phyloP scores from a whole-genome alignment of 108 stramenopile species.

The Conticribra weissflogii region DNA sequence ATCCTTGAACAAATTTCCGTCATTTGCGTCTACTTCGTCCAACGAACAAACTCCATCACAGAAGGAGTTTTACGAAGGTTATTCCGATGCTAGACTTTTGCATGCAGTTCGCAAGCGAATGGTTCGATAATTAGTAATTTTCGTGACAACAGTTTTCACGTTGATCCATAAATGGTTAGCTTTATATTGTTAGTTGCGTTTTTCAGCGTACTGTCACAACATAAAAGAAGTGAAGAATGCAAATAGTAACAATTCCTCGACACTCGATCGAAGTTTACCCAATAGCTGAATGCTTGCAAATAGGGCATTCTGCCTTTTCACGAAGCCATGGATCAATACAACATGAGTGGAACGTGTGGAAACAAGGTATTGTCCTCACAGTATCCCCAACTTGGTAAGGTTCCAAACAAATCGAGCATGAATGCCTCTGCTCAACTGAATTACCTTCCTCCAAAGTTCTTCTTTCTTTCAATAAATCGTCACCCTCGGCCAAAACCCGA shows the following conservation, averaged over 20 bases:
- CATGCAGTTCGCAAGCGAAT: slow-evolving; percentile 12
- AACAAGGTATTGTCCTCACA: slow-evolving; percentile 57
- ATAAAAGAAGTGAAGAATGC: too few relatives aligned
- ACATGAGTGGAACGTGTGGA: slow-evolving; percentile 54
- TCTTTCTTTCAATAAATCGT: slow-evolving; percentile 36
- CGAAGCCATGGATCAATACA: slow-evolving; percentile 65
- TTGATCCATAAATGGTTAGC: too few relatives aligned
- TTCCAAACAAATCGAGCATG: slow-evolving; percentile 58
- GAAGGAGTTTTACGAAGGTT: slow-evolving; percentile 6
- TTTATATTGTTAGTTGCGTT: too few relatives aligned
- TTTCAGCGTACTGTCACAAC: too few relatives aligned
- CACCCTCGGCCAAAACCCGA: slow-evolving; percentile 24
- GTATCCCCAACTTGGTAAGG: slow-evolving; percentile 41
- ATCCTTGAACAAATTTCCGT: slow-evolving; percentile 13
- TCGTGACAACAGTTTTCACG: too few relatives aligned
- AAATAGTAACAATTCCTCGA: too few relatives aligned
- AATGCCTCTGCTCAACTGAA: not conserved
- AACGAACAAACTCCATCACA: not conserved
- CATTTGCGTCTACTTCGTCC: slow-evolving; percentile 5
- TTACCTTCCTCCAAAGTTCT: not conserved
- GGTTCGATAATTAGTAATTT: too few relatives aligned
- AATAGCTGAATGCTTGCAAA: slow-evolving; percentile 63
- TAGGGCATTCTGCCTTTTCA: slow-evolving; percentile 52
- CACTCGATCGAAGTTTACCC: too few relatives aligned
- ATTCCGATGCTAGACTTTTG: slow-evolving; percentile 12